phyloP scores from a whole-genome alignment of 2,329 filamentous ascomycete species.

The Beauveria australis region DNA sequence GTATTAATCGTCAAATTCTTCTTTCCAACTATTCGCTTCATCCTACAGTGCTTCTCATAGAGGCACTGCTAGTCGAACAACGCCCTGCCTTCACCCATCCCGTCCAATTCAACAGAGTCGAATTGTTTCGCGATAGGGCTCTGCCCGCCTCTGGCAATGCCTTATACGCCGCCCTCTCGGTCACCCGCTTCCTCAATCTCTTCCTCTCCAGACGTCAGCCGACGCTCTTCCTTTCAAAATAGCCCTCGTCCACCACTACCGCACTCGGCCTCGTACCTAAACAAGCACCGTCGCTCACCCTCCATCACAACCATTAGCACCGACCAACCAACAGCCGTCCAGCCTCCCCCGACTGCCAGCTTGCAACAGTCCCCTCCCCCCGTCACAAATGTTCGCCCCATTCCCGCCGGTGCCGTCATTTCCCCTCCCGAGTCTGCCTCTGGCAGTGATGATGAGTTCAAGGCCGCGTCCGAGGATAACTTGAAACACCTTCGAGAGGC shows the following conservation, averaged over 20 bases:
- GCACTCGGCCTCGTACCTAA: conserved; percentile 58
- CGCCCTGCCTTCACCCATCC: background rate
- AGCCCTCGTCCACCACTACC: conserved; percentile 47
- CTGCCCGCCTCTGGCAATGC: conserved; percentile 50
- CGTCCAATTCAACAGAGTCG: background rate
- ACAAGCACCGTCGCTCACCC: conserved; percentile 52
- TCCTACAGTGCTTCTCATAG: conserved; percentile 10
- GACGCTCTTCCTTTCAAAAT: conserved; percentile 48
- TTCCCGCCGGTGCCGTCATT: conserved; percentile 77
- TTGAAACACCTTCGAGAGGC: conserved; percentile 70
- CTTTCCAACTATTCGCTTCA: background rate
- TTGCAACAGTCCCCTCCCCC: conserved; percentile 80
- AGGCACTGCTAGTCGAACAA: conserved; percentile 5
- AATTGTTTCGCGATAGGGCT: background rate
- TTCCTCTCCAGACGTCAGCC: conserved; percentile 48
- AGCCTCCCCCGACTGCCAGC: conserved; percentile 38
- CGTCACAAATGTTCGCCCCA: conserved; percentile 59
- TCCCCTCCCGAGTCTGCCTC: conserved; percentile 84
- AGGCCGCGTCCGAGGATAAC: conserved; percentile 39
- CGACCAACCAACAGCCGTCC: conserved; percentile 40
- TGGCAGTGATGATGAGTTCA: conserved; percentile 72
- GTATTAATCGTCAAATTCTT: background rate
- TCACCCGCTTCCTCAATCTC: conserved; percentile 53
- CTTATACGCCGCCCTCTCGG: conserved; percentile 74
- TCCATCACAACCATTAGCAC: conserved; percentile 30